Percentiles rank a stretch among this genome's conserved stretches.
These are phyloP conservation scores for Penicillium rolfsii DNA, from an alignment of 2,329 filamentous ascomycete genomes.

Conservation along the genomic window DNA sequence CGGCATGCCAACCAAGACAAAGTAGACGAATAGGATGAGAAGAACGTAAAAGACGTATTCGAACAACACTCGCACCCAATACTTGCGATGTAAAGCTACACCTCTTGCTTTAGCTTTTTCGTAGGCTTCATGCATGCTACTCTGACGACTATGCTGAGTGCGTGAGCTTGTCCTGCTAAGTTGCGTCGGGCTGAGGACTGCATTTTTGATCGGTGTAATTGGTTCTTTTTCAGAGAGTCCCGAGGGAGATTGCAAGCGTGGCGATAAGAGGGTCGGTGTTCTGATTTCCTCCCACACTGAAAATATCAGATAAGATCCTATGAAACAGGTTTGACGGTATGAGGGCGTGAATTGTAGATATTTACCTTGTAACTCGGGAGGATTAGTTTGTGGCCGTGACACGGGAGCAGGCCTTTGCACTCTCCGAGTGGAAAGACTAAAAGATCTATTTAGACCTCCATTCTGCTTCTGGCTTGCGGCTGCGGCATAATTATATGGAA, in stretches of 20 bases:
- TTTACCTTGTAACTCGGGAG: constrained; percentile 9
- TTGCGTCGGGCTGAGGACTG: constrained; percentile 13
- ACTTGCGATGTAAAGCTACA: constrained; percentile 33
- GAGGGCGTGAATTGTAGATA: neutral
- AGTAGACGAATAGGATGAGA: constrained; percentile 48
- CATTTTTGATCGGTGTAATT: constrained; percentile 21
- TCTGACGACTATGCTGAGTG: constrained; percentile 13
- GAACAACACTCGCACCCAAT: constrained; percentile 43
- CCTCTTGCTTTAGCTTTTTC: constrained; percentile 28
- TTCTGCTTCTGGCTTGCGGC: constrained; percentile 9
- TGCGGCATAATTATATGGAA: constrained; percentile 7
- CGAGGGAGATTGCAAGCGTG: neutral
- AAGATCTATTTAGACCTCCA: constrained; percentile 14
- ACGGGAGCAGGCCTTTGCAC: constrained; percentile 14
- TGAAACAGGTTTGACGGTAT: neutral
- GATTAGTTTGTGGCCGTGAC: constrained; percentile 14
- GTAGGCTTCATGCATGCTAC: constrained; percentile 23
- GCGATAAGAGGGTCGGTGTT: constrained; percentile 8
- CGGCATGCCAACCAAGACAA: constrained; percentile 52
- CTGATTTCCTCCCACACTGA: constrained; percentile 3
- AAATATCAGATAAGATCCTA: neutral
- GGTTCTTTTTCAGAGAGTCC: constrained; percentile 17
- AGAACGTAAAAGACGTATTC: constrained; percentile 45
- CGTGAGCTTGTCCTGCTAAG: constrained; percentile 13
- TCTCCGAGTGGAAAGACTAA: constrained; percentile 20